Base-by-base conservation (phyloP, 768 basidiomycete genomes). In the Floccularia luteovirens region DNA sequence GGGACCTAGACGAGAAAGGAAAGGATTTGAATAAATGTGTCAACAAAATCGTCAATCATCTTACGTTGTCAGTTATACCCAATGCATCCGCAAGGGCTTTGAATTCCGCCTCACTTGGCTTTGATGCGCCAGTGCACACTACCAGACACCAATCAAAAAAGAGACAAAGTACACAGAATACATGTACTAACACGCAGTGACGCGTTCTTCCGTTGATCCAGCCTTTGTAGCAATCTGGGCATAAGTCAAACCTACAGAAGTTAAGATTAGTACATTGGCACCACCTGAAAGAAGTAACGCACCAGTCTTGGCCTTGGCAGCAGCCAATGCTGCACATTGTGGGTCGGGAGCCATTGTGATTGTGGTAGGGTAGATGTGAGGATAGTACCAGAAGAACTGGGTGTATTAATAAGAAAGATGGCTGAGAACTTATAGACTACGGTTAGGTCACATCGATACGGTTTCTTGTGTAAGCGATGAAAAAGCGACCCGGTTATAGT, bases 271-370 rank as follows among this genome's bases (percentile, higher is more conserved):
- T 16, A 13, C 14, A 37, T 27, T 14, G 21, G 20, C 4, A 37
- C n/a, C 19, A 23, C 13, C 11, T 20, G 1, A 14, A 21, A 44
- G 16, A 10, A 8, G 35, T 13, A 4, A 44, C 58, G n/a, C 42
- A 82, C 82, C 74, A 46, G 67, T 62, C 49, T 52, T 61, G 1
- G 49, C 38, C 62, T 74, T 66, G 10, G 79, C 81, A 21, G 60
- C 60, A 47, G 62, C 63, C 49, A 86, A 63, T 34, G 79, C 80
- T 48, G 67, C 48, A 59, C 83, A 85, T 53, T 68, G 70, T 7
- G 72, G 72, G 60, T 69, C 63, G 40, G 72, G 62, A 35, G 72
- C 59, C 71, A 73, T 78, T 41, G 43, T 56, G n/a, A n/a, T n/a
- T n/a, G n/a, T n/a, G n/a, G n/a, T n/a, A n/a, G n/a, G n/a, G n/a